Evolutionary conservation across 805 yeast genomes (phyloP).

Genomic region (Lipomyces mesembrius): DNA sequence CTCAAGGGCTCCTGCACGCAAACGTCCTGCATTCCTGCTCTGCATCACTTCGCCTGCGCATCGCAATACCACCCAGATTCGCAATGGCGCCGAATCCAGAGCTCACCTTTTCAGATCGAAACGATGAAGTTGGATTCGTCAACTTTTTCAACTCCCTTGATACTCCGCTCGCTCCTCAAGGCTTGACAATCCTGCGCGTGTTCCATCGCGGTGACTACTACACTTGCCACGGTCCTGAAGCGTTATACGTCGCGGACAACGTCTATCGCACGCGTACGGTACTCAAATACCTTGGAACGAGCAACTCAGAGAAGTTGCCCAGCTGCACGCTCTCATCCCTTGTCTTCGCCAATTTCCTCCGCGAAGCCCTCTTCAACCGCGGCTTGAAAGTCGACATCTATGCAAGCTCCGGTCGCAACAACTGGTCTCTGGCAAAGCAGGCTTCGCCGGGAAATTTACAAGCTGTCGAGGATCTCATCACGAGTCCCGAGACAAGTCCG

Average conservation of each 20-base stretch:
- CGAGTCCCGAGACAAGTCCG: conserved; percentile 53
- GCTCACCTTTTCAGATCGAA: conserved; percentile 58
- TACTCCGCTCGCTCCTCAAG: conserved; percentile 13
- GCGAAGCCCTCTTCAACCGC: conserved; percentile 67
- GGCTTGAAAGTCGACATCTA: conserved; percentile 83
- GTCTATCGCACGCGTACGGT: conserved; percentile 85
- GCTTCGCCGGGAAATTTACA: conserved; percentile 94
- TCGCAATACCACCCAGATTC: background rate
- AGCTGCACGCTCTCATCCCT: conserved; percentile 81
- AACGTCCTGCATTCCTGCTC: too few species aligned
- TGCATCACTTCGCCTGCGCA: background rate
- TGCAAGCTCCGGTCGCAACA: conserved; percentile 43
- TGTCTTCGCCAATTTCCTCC: conserved; percentile 67
- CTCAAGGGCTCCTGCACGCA: too few species aligned
- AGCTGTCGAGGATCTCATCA: conserved; percentile 71
- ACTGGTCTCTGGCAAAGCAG: conserved; percentile 60
- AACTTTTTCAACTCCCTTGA: conserved; percentile 37
- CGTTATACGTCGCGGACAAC: conserved; percentile 77
- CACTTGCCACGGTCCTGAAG: conserved; percentile 75
- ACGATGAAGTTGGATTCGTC: conserved; percentile 51
- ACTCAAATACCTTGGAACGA: conserved; percentile 54
- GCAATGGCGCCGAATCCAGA: conserved; percentile 53
- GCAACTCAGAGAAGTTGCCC: conserved; percentile 52
- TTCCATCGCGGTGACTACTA: conserved; percentile 61
- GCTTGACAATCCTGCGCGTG: conserved; percentile 24